phyloP scores from a whole-genome alignment of 1,284 basidiomycete genomes.

The Ustilago lituana region DNA sequence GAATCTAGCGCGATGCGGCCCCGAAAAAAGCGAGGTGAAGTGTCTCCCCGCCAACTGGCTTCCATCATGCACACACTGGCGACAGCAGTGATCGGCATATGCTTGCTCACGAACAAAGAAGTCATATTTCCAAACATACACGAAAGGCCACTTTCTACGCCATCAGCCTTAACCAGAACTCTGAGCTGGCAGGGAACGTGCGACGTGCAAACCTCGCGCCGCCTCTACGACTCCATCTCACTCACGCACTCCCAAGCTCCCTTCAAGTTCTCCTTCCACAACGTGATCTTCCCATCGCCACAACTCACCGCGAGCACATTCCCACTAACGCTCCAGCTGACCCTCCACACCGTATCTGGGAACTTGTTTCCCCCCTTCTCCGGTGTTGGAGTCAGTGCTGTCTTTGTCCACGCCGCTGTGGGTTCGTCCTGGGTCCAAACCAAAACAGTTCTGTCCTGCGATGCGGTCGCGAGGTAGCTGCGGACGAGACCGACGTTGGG shows the following conservation, averaged over 20 bases:
- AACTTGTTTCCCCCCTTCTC: constrained; percentile 49
- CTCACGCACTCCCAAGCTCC: constrained; percentile 91
- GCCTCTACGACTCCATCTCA: constrained; percentile 55
- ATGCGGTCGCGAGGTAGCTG: constrained; percentile 93
- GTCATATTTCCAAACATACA: constrained; percentile 6
- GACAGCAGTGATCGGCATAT: neutral
- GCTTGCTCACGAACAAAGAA: constrained; percentile 3
- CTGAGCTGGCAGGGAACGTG: no score
- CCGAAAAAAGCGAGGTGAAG: no score
- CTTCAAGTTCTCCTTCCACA: constrained; percentile 98
- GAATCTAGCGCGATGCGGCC: no score
- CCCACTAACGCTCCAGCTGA: constrained; percentile 95
- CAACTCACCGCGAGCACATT: constrained; percentile 96
- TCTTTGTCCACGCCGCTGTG: constrained; percentile 83
- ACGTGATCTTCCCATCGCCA: constrained; percentile 94
- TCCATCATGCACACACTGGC: neutral
- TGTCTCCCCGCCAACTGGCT: no score
- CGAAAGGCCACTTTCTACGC: no score
- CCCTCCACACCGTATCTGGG: constrained; percentile 80
- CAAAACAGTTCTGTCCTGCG: constrained; percentile 85
- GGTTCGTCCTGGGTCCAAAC: constrained; percentile 92
- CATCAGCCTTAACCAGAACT: no score
- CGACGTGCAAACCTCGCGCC: no score
- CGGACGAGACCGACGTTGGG: constrained; percentile 94
- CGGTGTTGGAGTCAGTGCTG: constrained; percentile 78